Percentiles rank a stretch among this genome's conserved stretches.
Evolutionary conservation across 148 eudicot genomes (phyloP).

Genomic region (Rhododendron mucronatum): DNA sequence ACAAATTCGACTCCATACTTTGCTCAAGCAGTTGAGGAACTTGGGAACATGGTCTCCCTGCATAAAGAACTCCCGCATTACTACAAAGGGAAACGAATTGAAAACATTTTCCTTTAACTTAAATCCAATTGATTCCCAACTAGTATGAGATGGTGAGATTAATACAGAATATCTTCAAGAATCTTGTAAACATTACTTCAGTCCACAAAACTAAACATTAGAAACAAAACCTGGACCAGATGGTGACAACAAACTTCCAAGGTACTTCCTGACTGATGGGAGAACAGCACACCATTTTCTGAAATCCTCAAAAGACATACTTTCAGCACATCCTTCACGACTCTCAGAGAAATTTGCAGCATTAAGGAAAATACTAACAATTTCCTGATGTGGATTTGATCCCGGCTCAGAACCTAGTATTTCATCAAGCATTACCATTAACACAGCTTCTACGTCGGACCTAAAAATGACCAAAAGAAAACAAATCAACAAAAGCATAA

Average conservation of each 20-base stretch:
- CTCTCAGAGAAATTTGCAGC: slow-evolving; percentile 48
- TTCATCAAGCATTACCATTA: slow-evolving; percentile 53
- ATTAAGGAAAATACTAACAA: slow-evolving; percentile 41
- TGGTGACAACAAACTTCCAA: slow-evolving; percentile 61
- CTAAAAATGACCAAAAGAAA: slow-evolving; percentile 37
- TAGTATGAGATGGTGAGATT: background rate
- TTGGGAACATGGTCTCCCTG: slow-evolving; percentile 54
- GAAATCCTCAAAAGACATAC: slow-evolving; percentile 74
- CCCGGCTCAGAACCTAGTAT: slow-evolving; percentile 45
- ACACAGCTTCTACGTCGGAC: slow-evolving; percentile 72
- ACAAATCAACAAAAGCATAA: background rate
- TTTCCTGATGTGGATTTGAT: slow-evolving; percentile 29
- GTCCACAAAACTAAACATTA: background rate
- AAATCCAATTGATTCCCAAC: background rate
- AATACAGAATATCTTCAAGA: background rate
- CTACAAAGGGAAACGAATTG: background rate
- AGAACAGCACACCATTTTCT: slow-evolving; percentile 58
- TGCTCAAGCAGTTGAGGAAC: slow-evolving; percentile 54
- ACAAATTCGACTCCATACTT: slow-evolving; percentile 30
- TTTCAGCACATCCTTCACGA: slow-evolving; percentile 37
- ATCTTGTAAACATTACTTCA: background rate
- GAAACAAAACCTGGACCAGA: slow-evolving; percentile 54
- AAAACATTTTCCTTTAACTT: background rate
- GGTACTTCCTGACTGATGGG: slow-evolving; percentile 74
- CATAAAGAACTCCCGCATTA: slow-evolving; percentile 7